Base-by-base conservation (phyloP, 768 basidiomycete species). In the Suillus subluteus region DNA sequence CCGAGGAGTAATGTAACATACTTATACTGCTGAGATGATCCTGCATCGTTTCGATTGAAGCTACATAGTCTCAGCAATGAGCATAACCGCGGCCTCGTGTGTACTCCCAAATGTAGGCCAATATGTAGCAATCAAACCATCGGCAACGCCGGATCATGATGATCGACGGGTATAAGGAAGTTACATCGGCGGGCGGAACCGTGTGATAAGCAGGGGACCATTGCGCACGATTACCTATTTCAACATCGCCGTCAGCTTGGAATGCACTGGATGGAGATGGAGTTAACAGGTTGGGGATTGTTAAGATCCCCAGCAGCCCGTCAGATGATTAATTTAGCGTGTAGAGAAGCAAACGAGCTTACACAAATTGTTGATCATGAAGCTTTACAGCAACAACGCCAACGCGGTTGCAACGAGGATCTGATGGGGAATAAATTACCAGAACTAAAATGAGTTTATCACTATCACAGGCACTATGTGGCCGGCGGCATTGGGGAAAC, bases 191-290 rank as follows among this genome's bases (percentile, higher is more conserved):
- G 54, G 54, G 54, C 54, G 54, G 54, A 55, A 11, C 58, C 38
- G 58, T 59, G 18, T 61, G 40, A 59, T 40, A 35, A 12, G 16
- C 58, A 59, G 18, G 26, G 18, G 18, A 21, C 59, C 40, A 26
- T 18, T 16, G 58, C 15, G 37, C 16, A 40, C 16, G 18, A 30
- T 61, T 61, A 32, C 59, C 40, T 61, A 43, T 61, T 61, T 32
- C 30, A 44, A 43, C 30, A 61, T 61, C 59, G 59, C 59, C 59
- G 59, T 61, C 38, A 59, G 40, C 58, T 8, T 41, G 38, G 16
- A 16, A 23, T 56, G 12, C 11, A 21, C 55, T 56, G 21, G 55
- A 56, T 56, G 30, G 26, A 55, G 54, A 55, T 32, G 55, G 32
- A 21, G 32, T 35, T 11, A 56, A 13, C 30, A 54, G 3, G 54